Conservation (phyloP, 495 filamentous ascomycete species). For the Peziza echinospora region DNA sequence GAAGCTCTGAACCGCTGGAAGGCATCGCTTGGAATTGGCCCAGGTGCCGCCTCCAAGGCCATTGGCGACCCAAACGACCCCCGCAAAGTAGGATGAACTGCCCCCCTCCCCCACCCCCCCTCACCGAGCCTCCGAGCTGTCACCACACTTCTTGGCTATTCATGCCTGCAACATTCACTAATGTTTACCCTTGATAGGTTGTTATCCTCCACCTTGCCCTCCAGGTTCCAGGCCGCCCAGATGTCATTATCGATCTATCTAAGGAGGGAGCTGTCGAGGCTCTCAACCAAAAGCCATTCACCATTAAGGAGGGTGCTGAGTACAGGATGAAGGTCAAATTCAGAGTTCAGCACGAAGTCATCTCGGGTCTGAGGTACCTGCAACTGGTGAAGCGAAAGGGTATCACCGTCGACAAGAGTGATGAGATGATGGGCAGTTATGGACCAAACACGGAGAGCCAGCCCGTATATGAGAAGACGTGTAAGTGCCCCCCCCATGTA, state of each 20-base stretch:
- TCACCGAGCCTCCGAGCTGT: neutral
- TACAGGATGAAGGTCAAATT: constrained; percentile 87
- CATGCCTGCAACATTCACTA: constrained; percentile 29
- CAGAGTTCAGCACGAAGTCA: constrained; percentile 85
- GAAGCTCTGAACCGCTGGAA: constrained; percentile 95
- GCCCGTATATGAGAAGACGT: constrained; percentile 68
- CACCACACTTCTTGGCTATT: no score
- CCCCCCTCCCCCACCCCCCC: neutral
- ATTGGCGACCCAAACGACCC: constrained; percentile 23
- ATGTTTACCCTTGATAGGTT: constrained; percentile 52
- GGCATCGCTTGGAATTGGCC: constrained; percentile 71
- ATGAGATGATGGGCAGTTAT: constrained; percentile 95
- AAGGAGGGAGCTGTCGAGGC: constrained; percentile 38
- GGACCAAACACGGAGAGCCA: constrained; percentile 70
- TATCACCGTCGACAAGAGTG: constrained; percentile 63
- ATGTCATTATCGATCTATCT: constrained; percentile 67
- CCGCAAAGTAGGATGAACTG: constrained; percentile 7
- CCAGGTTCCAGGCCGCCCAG: constrained; percentile 50
- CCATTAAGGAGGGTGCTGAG: constrained; percentile 79
- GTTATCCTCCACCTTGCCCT: constrained; percentile 76
- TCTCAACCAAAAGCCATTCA: constrained; percentile 78
- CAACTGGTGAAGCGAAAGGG: constrained; percentile 78
- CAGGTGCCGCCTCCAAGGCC: constrained; percentile 31
- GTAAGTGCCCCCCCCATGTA: constrained; percentile 32
- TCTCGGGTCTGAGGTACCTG: constrained; percentile 84